These are phyloP conservation scores for Russula olivacea DNA, from an alignment of 768 basidiomycete genomes.

Conservation along the genomic window DNA sequence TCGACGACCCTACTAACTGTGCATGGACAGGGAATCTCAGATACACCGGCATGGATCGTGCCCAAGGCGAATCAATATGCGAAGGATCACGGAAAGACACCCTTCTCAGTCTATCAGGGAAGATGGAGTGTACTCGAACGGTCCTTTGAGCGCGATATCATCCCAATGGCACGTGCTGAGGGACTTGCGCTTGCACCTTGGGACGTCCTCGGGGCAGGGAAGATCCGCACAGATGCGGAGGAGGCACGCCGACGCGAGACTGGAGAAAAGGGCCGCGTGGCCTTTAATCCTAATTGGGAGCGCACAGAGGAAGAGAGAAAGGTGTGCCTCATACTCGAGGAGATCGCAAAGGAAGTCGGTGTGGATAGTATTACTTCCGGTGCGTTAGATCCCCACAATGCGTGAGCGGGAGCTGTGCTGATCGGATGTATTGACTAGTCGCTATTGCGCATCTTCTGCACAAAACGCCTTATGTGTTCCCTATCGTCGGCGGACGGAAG, in stretches of 20 bases:
- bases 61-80: constrained; percentile 37
- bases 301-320: constrained; percentile 21
- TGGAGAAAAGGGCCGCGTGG: constrained; percentile 35
- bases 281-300: constrained; percentile 8
- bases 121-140: constrained; percentile 31
- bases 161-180: constrained; percentile 35
- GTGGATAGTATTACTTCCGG: constrained; percentile 44
- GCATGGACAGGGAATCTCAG: constrained; percentile 20
- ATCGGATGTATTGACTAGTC: constrained; percentile 30
- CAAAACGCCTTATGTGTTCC: constrained; percentile 49
- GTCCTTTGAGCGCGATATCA: constrained; percentile 34
- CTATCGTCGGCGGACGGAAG: constrained; percentile 48
- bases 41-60: constrained; percentile 38
- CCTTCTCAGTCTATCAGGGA: constrained; percentile 42
- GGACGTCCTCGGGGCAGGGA: constrained; percentile 38
- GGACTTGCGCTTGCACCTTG: constrained; percentile 40
- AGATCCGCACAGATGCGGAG: constrained; percentile 38
- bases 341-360: constrained; percentile 47
- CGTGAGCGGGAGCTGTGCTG: background rate
- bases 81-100: constrained; percentile 35
- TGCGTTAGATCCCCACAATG: constrained; percentile 26
- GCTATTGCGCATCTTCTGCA: constrained; percentile 52
- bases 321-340: constrained; percentile 31
- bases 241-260: constrained; percentile 31
- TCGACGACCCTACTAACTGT: background rate